Conservation (phyloP, 495 filamentous ascomycete genomes). For the Penicillium diatomitis region DNA sequence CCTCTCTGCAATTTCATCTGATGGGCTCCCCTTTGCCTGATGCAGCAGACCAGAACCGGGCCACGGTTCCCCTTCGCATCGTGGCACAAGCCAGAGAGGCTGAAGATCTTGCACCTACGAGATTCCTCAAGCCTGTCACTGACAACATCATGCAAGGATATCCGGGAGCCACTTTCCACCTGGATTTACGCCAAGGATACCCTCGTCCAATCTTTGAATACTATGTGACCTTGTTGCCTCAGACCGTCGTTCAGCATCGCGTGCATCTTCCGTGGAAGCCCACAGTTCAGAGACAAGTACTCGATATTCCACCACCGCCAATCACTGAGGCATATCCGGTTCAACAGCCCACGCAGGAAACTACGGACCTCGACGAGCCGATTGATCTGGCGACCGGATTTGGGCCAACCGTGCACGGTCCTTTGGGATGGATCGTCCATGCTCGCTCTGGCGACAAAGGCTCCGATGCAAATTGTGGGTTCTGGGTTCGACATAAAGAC, state of each 20-base stretch:
- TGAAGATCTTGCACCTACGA: constrained; percentile 23
- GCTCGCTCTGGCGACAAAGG: constrained; percentile 47
- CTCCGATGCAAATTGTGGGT: constrained; percentile 44
- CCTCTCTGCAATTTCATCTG: constrained; percentile 24
- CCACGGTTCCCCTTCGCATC: constrained; percentile 31
- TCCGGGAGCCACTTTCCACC: constrained; percentile 32
- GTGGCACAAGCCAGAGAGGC: constrained; percentile 28
- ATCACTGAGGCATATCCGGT: constrained; percentile 22
- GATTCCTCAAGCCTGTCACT: constrained; percentile 28
- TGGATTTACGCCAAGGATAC: constrained; percentile 31
- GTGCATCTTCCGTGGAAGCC: constrained; percentile 33
- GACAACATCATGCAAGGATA: constrained; percentile 38
- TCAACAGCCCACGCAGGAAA: constrained; percentile 22
- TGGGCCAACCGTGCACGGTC: constrained; percentile 32
- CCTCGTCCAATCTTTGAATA: constrained; percentile 33
- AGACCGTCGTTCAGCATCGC: constrained; percentile 27
- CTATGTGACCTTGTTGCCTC: constrained; percentile 34
- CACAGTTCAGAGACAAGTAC: constrained; percentile 9
- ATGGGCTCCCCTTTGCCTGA: constrained; percentile 22
- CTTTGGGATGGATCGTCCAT: constrained; percentile 39
- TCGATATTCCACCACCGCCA: constrained; percentile 27
- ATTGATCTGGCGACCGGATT: constrained; percentile 18
- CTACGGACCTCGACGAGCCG: constrained; percentile 6
- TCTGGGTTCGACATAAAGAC: constrained; percentile 41
- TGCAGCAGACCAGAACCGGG: constrained; percentile 24